Base-by-base conservation (phyloP, 352 stramenopile genomes). In the Pythium monospermum region DNA sequence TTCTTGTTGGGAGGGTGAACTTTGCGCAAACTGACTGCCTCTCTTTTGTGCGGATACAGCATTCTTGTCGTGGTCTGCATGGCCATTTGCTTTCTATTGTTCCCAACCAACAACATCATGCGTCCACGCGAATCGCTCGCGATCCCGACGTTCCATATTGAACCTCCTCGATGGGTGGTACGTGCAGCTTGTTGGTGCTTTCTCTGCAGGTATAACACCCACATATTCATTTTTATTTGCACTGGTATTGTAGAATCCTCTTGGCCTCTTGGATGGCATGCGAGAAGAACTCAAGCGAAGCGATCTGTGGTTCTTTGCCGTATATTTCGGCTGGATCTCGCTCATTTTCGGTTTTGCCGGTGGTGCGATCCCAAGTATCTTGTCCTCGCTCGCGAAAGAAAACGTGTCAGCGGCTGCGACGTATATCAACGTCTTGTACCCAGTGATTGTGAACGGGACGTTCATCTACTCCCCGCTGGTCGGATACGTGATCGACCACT, bases 321-420 rank as follows among this genome's bases (percentile, higher is more conserved):
- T 88, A 2, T 78, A 81, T 47, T 92, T 92, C 49, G 81, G 81
- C 6, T 92, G 81, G 81, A 69, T 90, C 36, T 92, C 81, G 35
- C 71, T 90, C 19, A 73, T 92, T 5, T 90, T 92, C 37, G 80
- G 72, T 4, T 92, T 92, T 52, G 76, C 74, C 2, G 81, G 78
- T 18, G 78, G 81, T 23, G 78, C 81, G 16, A 84, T 92, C 26
- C 78, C 81, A 3, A 86, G 76, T 42, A 76, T 92, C 40, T 50
- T 92, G 15, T 44, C 65, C 52, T 83, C 25, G 66, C 72, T 22
- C 57, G 64, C 1, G 37, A 62, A 7, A 43, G 23, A 54, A 5
- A 28, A 87, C 42, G 36, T 32, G 0, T 31, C 36, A 6, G 50
- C 62, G 1, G 76, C 69, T 4, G 66, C 67, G 1, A 19, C 77